Evolutionary conservation across 2,329 filamentous ascomycete species (phyloP).

Genomic region (Aspergillus neoniger): DNA sequence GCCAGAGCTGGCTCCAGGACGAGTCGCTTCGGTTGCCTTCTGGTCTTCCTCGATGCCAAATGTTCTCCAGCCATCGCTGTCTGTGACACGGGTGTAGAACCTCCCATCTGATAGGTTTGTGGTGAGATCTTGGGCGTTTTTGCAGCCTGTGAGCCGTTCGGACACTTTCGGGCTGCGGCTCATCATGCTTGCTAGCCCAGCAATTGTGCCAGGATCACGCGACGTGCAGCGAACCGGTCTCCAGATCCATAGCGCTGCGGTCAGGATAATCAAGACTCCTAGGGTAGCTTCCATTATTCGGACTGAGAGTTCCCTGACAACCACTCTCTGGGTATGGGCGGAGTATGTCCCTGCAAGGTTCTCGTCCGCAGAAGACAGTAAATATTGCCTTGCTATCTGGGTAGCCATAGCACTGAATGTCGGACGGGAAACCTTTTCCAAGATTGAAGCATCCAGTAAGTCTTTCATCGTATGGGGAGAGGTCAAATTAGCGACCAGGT

Average conservation of each 20-base stretch:
- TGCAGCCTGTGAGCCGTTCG: background rate
- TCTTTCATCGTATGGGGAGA: background rate
- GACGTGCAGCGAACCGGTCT: conserved; percentile 9
- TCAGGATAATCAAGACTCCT: conserved; percentile 1
- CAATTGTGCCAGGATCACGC: conserved; percentile 13
- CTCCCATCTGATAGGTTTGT: background rate
- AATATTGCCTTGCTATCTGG: conserved; percentile 5
- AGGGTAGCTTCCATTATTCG: conserved; percentile 10
- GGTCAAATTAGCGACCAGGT: conserved; percentile 7
- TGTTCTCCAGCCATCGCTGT: background rate
- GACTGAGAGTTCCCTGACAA: conserved; percentile 10
- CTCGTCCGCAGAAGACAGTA: background rate
- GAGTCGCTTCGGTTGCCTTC: background rate
- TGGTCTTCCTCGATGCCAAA: conserved; percentile 3
- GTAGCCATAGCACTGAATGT: conserved; percentile 3
- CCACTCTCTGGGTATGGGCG: background rate
- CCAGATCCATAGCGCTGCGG: conserved; percentile 3
- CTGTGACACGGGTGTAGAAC: background rate
- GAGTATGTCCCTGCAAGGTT: conserved; percentile 4
- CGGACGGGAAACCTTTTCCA: background rate
- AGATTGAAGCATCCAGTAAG: background rate
- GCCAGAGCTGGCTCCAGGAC: background rate
- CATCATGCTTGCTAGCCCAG: conserved; percentile 9
- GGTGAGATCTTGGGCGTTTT: background rate
- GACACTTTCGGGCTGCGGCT: conserved; percentile 4